Percentiles rank a stretch among this genome's conserved stretches.
Evolutionary conservation across 2,329 filamentous ascomycete genomes (phyloP).

Genomic region (Verticillium longisporum): DNA sequence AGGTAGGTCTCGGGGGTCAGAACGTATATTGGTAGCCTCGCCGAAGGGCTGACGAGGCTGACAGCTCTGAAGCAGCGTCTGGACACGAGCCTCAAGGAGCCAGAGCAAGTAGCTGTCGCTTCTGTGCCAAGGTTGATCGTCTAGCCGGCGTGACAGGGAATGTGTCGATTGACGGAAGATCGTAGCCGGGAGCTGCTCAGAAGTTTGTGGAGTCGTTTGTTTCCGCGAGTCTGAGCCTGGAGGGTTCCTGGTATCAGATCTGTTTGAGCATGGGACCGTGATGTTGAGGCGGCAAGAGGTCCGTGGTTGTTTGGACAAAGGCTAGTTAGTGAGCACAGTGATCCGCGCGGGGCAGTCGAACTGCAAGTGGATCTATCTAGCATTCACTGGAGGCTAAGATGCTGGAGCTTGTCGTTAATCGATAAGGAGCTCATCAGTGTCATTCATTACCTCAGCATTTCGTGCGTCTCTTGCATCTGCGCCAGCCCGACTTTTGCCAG

Average conservation of each 20-base stretch:
- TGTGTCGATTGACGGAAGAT: background rate
- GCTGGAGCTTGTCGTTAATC: background rate
- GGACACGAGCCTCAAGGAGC: background rate
- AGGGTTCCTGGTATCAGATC: background rate
- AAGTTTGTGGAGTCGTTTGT: background rate
- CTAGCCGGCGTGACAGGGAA: background rate
- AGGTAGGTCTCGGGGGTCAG: background rate
- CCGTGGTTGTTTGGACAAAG: background rate
- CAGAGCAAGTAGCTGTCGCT: background rate
- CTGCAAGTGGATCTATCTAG: background rate
- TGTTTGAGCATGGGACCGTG: background rate
- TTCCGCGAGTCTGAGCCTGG: background rate
- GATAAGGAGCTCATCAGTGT: background rate
- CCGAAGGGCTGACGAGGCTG: conserved; percentile 4
- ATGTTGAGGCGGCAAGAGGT: background rate
- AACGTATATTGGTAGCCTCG: background rate
- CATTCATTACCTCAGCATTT: background rate
- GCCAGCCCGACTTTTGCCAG: background rate
- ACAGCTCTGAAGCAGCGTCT: background rate
- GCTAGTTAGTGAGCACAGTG: background rate
- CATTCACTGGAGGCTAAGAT: background rate
- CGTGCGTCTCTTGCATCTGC: background rate
- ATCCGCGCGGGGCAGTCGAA: background rate
- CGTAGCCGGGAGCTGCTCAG: background rate
- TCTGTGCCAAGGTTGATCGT: background rate